Evolutionary conservation across 257 asterid species (phyloP).

Genomic region (Scutellaria minor): DNA sequence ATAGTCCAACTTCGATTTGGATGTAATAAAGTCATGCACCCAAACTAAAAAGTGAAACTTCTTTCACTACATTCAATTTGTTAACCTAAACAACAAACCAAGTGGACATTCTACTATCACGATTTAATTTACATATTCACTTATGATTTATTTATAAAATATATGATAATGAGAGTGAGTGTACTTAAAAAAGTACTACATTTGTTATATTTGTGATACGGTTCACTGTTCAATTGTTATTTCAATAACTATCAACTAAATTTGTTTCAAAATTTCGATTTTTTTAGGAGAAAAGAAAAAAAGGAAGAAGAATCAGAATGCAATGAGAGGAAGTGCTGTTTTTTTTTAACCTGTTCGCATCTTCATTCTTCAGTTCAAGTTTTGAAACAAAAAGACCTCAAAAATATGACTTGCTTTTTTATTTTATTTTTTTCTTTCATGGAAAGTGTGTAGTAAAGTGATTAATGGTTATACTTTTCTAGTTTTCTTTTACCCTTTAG

Average conservation of each 20-base stretch:
- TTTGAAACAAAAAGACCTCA: too few species aligned
- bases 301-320: too few species aligned
- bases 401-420: too few species aligned
- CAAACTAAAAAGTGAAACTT: background rate
- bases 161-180: too few species aligned
- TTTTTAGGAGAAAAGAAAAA: background rate
- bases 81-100: background rate
- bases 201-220: too few species aligned
- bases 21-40: background rate
- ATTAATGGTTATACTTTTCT: background rate
- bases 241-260: background rate
- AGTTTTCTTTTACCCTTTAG: background rate
- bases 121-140: too few species aligned
- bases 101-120: background rate
- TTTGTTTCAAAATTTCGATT: background rate
- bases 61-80: background rate
- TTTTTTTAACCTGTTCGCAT: too few species aligned
- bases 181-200: too few species aligned
- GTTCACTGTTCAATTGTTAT: background rate
- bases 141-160: too few species aligned
- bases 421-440: background rate
- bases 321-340: too few species aligned
- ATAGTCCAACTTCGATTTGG: background rate
- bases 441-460: conserved; percentile 11
- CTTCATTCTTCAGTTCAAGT: too few species aligned